These are phyloP conservation scores for Blastocystis sp. DNA, from an alignment of 352 stramenopile genomes.

Conservation along the genomic window DNA sequence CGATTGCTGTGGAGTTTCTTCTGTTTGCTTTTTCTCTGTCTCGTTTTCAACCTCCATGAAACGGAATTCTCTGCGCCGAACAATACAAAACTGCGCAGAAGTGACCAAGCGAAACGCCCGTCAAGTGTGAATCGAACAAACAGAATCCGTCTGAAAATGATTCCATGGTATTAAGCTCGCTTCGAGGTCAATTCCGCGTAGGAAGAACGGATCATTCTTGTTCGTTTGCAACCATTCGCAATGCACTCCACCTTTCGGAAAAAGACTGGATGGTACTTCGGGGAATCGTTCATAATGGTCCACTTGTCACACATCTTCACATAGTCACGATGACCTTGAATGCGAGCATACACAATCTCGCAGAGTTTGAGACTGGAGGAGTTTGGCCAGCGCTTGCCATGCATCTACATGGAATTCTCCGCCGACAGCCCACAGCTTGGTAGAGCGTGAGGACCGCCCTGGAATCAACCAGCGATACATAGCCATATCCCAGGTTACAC, in stretches of 20 bases:
- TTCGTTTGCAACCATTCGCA: not conserved
- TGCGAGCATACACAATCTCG: constrained; percentile 40
- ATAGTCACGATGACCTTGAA: constrained; percentile 46
- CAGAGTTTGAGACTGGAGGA: constrained; percentile 46
- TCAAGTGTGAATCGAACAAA: not conserved
- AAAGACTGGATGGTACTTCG: constrained; percentile 33
- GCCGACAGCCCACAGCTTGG: not conserved
- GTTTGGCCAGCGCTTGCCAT: constrained; percentile 40
- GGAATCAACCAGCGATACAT: constrained; percentile 21
- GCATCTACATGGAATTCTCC: not conserved
- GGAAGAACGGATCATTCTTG: constrained; percentile 7
- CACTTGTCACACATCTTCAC: constrained; percentile 46
- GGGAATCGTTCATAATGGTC: constrained; percentile 20
- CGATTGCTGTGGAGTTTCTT: not conserved
- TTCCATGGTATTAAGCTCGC: not conserved
- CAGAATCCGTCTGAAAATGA: not conserved
- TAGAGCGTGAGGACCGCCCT: not conserved
- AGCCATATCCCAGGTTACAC: constrained; percentile 49
- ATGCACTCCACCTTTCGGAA: not conserved
- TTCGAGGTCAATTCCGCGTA: not conserved
- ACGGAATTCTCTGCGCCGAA: not conserved
- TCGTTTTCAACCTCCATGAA: constrained; percentile 40
- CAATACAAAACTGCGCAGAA: not conserved
- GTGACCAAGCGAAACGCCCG: not conserved
- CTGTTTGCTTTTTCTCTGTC: not conserved